phyloP scores from a whole-genome alignment of 2,329 filamentous ascomycete species.

The Aureobasidium sp. region DNA sequence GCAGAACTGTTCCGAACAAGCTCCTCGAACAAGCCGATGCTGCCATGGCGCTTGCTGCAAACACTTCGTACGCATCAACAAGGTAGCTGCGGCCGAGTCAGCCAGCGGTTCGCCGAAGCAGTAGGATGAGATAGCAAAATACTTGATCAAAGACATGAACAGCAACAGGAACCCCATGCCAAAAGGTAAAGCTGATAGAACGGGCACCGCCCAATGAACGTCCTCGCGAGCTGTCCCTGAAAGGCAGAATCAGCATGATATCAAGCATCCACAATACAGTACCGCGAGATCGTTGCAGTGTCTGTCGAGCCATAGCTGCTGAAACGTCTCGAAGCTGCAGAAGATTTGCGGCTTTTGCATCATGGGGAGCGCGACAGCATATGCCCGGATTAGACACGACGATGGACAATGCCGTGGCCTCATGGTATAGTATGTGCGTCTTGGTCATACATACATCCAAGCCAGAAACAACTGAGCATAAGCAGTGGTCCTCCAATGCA shows the following conservation, averaged over 20 bases:
- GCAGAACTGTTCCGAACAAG: constrained; percentile 58
- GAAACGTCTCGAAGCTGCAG: background rate
- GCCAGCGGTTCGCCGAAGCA: constrained; percentile 26
- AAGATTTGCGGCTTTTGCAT: background rate
- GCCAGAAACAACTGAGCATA: constrained; percentile 20
- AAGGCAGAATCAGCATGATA: constrained; percentile 11
- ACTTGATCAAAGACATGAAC: constrained; percentile 47
- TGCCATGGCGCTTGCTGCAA: constrained; percentile 69
- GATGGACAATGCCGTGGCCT: background rate
- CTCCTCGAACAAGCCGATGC: constrained; percentile 76
- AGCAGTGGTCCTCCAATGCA: constrained; percentile 58
- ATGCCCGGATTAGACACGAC: background rate
- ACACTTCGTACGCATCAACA: constrained; percentile 59
- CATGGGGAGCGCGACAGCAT: background rate
- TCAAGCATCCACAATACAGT: background rate
- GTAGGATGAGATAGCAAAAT: constrained; percentile 9
- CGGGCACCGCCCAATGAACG: constrained; percentile 37
- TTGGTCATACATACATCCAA: background rate
- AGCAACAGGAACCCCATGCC: constrained; percentile 40
- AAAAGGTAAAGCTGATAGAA: constrained; percentile 33
- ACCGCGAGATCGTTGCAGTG: constrained; percentile 23
- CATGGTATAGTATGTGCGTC: background rate
- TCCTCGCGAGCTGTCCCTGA: constrained; percentile 31
- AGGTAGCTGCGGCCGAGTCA: constrained; percentile 36
- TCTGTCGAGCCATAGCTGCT: constrained; percentile 25